A percentile compares a stretch with the other conserved stretches of the same genome.
Conservation (phyloP, 768 basidiomycete species). For the Pleurotus citrinopileatus region DNA sequence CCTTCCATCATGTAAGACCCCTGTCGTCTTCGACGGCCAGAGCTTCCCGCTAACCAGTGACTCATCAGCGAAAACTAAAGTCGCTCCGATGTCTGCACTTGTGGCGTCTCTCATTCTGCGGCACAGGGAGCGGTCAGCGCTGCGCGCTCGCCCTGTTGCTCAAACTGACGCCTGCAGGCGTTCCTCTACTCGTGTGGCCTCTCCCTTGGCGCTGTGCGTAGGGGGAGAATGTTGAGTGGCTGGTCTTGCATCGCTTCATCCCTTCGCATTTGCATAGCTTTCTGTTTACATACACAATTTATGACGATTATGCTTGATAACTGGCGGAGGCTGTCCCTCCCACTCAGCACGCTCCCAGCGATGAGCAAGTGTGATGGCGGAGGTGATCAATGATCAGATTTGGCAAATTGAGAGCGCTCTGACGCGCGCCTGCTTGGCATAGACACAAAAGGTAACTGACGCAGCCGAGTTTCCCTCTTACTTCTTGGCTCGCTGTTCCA, state of each 20-base stretch:
- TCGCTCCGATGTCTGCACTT: constrained; percentile 13
- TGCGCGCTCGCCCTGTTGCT: constrained; percentile 3
- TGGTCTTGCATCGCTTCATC: not conserved
- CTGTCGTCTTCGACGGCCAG: not conserved
- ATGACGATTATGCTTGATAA: not conserved
- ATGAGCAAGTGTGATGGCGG: too few relatives aligned
- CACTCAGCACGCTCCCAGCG: too few relatives aligned
- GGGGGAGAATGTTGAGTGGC: not conserved
- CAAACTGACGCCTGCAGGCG: not conserved
- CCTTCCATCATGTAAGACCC: not conserved
- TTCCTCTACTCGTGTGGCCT: not conserved
- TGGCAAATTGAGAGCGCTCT: too few relatives aligned
- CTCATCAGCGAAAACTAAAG: not conserved
- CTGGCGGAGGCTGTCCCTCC: too few relatives aligned
- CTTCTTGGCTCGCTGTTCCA: constrained; percentile 7
- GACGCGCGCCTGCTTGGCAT: not conserved
- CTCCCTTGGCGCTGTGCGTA: constrained; percentile 6
- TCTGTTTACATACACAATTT: not conserved
- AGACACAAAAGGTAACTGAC: constrained; percentile 2
- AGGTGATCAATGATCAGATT: too few relatives aligned
- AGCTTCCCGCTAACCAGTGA: not conserved
- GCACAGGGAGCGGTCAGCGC: constrained; percentile 12
- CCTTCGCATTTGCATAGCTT: not conserved
- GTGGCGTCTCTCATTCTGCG: constrained; percentile 13
- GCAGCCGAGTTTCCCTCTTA: constrained; percentile 7